Percentiles rank a stretch among this genome's conserved stretches.
Conservation (phyloP, 495 filamentous ascomycete genomes). For the Podospora comata region DNA sequence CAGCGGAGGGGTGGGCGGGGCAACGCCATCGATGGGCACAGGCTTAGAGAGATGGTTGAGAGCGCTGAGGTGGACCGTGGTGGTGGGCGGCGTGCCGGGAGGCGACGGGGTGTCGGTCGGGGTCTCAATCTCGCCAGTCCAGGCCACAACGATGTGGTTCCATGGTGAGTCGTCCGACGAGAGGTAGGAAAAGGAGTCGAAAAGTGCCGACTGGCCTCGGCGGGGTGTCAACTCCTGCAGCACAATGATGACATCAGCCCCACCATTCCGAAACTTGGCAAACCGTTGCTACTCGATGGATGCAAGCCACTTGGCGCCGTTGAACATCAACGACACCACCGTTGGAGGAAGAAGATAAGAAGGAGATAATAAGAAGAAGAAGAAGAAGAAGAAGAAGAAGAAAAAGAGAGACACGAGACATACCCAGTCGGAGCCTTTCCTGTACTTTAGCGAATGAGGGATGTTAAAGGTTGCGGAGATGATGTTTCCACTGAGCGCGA, state of each 20-base stretch:
- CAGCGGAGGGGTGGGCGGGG: slow-evolving; percentile 52
- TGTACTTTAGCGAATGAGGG: slow-evolving; percentile 68
- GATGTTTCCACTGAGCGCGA: slow-evolving; percentile 74
- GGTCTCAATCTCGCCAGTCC: slow-evolving; percentile 83
- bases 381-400: neutral
- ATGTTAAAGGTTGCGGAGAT: slow-evolving; percentile 87
- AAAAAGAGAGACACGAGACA: slow-evolving; percentile 23
- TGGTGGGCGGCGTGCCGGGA: slow-evolving; percentile 41
- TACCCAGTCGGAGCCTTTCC: slow-evolving; percentile 72
- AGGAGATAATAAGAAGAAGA: neutral
- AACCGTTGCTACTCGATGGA: neutral
- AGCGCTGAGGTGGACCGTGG: slow-evolving; percentile 39
- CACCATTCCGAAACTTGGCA: slow-evolving; percentile 26
- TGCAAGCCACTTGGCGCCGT: neutral
- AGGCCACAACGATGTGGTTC: slow-evolving; percentile 85
- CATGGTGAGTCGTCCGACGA: slow-evolving; percentile 71
- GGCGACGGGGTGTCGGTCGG: slow-evolving; percentile 41
- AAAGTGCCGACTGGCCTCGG: slow-evolving; percentile 80
- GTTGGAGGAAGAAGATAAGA: neutral
- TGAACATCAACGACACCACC: neutral
- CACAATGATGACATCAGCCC: slow-evolving; percentile 31
- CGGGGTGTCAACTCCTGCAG: slow-evolving; percentile 67
- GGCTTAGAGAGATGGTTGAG: slow-evolving; percentile 66
- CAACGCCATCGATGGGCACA: slow-evolving; percentile 60
- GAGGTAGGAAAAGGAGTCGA: slow-evolving; percentile 82